Percentiles rank a stretch among this genome's conserved stretches.
These are phyloP conservation scores for Friedmanniomyces simplex DNA, from an alignment of 495 filamentous ascomycete species.

Conservation along the genomic window DNA sequence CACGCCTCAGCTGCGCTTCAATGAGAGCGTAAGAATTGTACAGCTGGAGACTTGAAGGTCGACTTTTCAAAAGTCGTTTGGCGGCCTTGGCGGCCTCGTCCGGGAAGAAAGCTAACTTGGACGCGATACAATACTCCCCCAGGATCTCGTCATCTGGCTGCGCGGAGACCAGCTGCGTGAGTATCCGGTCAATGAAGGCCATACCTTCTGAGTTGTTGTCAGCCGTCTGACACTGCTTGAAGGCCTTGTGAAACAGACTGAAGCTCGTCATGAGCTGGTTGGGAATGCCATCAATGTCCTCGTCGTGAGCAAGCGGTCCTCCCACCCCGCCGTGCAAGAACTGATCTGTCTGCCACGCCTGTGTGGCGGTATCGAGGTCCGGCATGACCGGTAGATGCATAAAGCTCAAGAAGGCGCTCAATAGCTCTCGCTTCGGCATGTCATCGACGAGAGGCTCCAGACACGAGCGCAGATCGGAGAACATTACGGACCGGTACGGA, in stretches of 20 bases:
- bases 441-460: slow-evolving; percentile 43
- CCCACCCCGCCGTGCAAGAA: background rate
- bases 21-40: slow-evolving; percentile 73
- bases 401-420: slow-evolving; percentile 20
- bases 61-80: slow-evolving; percentile 59
- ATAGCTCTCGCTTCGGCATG: slow-evolving; percentile 28
- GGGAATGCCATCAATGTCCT: background rate
- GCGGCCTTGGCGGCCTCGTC: slow-evolving; percentile 44
- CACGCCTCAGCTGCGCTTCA: slow-evolving; percentile 49
- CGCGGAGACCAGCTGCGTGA: slow-evolving; percentile 46
- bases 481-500: slow-evolving; percentile 66
- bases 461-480: slow-evolving; percentile 59
- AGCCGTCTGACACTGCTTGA: background rate
- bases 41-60: slow-evolving; percentile 52
- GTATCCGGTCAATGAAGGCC: slow-evolving; percentile 26
- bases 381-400: slow-evolving; percentile 51
- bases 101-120: slow-evolving; percentile 49
- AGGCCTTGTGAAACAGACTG: slow-evolving; percentile 1
- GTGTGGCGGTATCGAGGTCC: background rate
- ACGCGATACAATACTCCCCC: slow-evolving; percentile 61
- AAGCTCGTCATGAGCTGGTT: background rate
- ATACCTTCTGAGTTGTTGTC: slow-evolving; percentile 35
- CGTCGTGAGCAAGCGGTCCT: background rate
- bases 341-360: background rate
- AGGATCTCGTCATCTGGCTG: slow-evolving; percentile 40